These are phyloP conservation scores for Suillus americanus DNA, from an alignment of 768 basidiomycete species.

Conservation along the genomic window DNA sequence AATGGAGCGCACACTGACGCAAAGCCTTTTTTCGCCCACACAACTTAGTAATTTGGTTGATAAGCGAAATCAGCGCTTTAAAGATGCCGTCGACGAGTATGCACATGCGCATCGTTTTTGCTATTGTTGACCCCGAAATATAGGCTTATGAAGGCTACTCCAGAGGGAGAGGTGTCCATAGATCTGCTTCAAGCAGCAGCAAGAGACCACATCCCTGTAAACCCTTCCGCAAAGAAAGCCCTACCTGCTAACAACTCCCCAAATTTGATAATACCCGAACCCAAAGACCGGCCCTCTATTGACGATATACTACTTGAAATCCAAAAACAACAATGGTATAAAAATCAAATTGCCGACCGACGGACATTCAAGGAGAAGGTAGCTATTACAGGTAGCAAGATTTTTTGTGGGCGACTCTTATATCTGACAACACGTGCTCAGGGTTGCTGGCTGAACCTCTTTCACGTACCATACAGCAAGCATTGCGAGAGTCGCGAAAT, in stretches of 20 bases:
- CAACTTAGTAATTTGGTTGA: conserved; percentile 71
- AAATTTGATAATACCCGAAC: conserved; percentile 33
- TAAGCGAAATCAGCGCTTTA: conserved; percentile 64
- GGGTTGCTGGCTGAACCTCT: conserved; percentile 55
- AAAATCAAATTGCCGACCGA: conserved; percentile 62
- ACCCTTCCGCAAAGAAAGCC: conserved; percentile 38
- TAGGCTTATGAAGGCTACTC: conserved; percentile 60
- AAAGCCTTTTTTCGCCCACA: conserved; percentile 23
- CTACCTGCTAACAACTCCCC: neutral
- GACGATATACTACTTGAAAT: conserved; percentile 59
- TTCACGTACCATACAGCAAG: conserved; percentile 53
- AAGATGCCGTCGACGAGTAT: conserved; percentile 68
- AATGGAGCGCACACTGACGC: conserved; percentile 7
- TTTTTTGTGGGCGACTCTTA: neutral
- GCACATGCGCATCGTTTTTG: conserved; percentile 11
- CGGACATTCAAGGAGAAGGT: conserved; percentile 53
- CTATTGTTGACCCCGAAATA: neutral
- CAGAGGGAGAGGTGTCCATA: conserved; percentile 58
- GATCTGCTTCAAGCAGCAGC: conserved; percentile 65
- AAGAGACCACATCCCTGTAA: conserved; percentile 67
- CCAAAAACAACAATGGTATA: conserved; percentile 60
- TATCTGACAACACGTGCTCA: conserved; percentile 17
- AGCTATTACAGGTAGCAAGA: conserved; percentile 46
- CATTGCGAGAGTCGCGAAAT: conserved; percentile 55
- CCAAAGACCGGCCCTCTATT: conserved; percentile 57